Conservation (phyloP, 805 yeast species). For the Candida tallmaniae region DNA sequence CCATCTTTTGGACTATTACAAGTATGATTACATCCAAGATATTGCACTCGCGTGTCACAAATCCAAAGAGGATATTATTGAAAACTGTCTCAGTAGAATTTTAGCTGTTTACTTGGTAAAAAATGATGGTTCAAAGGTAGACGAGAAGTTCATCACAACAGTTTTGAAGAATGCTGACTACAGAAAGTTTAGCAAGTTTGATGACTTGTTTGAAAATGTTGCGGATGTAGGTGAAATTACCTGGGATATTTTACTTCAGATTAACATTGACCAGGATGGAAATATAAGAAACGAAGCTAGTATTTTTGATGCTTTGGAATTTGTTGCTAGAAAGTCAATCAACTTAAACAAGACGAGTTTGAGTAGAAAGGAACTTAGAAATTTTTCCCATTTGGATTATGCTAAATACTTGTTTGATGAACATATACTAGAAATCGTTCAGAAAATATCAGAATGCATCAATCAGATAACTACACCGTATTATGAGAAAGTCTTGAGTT, state of each 20-base stretch:
- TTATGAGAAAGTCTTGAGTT: slow-evolving; percentile 64
- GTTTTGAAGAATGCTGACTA: slow-evolving; percentile 51
- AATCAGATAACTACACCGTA: slow-evolving; percentile 71
- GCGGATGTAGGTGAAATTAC: slow-evolving; percentile 35
- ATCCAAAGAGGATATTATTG: slow-evolving; percentile 44
- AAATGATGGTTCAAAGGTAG: slow-evolving; percentile 36
- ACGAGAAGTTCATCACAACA: slow-evolving; percentile 46
- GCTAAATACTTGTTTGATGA: slow-evolving; percentile 40
- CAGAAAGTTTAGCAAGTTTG: slow-evolving; percentile 28
- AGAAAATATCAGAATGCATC: slow-evolving; percentile 72
- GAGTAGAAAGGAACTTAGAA: slow-evolving; percentile 1
- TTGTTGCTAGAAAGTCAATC: slow-evolving; percentile 27
- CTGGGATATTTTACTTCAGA: slow-evolving; percentile 30
- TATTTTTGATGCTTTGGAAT: slow-evolving; percentile 41
- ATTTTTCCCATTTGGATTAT: slow-evolving; percentile 16
- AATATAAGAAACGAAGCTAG: slow-evolving; percentile 26
- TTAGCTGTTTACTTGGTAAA: slow-evolving; percentile 56
- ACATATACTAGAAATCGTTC: slow-evolving; percentile 70
- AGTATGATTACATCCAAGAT: slow-evolving; percentile 56
- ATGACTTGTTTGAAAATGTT: slow-evolving; percentile 27
- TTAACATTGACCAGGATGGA: slow-evolving; percentile 26
- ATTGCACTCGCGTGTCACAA: slow-evolving; percentile 52
- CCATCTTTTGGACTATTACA: slow-evolving; percentile 60
- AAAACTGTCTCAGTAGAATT: slow-evolving; percentile 46
- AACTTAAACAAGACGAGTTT: slow-evolving; percentile 12